Base-by-base conservation (phyloP, 768 basidiomycete species). In the Leccinum uliginosum region DNA sequence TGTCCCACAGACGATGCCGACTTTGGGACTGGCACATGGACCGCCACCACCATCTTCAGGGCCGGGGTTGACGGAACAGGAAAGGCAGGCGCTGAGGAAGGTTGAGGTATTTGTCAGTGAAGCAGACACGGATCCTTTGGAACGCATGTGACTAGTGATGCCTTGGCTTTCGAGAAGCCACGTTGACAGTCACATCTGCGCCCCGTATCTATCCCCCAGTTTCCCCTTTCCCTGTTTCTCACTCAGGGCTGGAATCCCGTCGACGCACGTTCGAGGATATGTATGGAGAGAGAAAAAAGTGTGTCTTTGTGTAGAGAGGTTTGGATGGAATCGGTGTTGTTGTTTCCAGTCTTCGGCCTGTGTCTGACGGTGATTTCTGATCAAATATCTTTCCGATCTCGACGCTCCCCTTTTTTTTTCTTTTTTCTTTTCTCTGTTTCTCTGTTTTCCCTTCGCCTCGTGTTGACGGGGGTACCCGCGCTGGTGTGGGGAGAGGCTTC, bases 51-150 rank as follows among this genome's bases (percentile, higher is more conserved):
- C 40, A 43, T 45, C 67, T 26, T 43, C 67, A 35, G 43, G 45
- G n/a, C 19, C 51, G 6, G 6, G n/a, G 45, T 50, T 78, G 58
- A 71, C 67, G 35, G 78, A 73, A 23, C 68, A 67, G 40, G 67
- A 71, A 34, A 66, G 62, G 21, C 57, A 67, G 32, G 57, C 56
- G 35, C 50, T 71, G 47, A 60, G 59, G 55, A 67, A 65, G 48
- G 43, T 84, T 61, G 80, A 87, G 56, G 81, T 98, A 30, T 67
- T 84, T 45, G 80, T 97, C 65, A 94, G 91, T 69, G 65, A 78
- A 60, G 74, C 74, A 52, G 94, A 97, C 70, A 72, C 65, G 51
- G 87, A 95, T 74, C 94, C 94, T 6, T 74, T 96, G 50, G 73
- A 77, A 54, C 78, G 89, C 60, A 82, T 88, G 59, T 89, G 74